Conservation (phyloP, 2,329 filamentous ascomycete species). For the Lachnellula subtilissima region DNA sequence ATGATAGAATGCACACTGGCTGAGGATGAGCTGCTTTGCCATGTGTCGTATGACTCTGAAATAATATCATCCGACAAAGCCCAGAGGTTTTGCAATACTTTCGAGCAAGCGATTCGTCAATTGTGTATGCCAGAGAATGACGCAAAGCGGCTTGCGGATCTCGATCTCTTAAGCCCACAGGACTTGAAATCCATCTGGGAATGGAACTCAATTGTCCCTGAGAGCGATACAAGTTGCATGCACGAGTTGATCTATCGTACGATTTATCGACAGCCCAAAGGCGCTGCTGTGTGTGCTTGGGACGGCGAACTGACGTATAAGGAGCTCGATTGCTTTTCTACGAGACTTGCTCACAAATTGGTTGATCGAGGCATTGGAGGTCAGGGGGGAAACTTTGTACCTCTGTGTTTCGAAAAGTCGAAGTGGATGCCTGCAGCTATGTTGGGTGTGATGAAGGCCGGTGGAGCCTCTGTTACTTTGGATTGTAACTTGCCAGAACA, state of each 20-base stretch:
- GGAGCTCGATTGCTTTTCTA: constrained; percentile 17
- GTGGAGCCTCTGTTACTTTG: constrained; percentile 27
- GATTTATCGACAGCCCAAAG: constrained; percentile 11
- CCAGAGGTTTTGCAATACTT: neutral
- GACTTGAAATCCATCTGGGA: neutral
- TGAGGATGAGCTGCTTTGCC: constrained; percentile 37
- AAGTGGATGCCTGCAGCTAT: constrained; percentile 23
- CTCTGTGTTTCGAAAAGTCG: constrained; percentile 28
- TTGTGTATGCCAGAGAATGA: neutral
- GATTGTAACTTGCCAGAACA: constrained; percentile 26
- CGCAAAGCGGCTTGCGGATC: neutral
- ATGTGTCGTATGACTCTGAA: constrained; percentile 38
- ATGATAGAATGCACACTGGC: constrained; percentile 42
- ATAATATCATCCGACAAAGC: neutral
- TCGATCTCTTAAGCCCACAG: neutral
- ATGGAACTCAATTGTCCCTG: constrained; percentile 10
- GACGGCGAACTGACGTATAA: constrained; percentile 19
- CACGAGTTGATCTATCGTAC: constrained; percentile 14
- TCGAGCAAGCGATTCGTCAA: neutral
- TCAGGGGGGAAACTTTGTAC: constrained; percentile 12
- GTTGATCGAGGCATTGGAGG: constrained; percentile 6
- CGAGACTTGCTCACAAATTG: constrained; percentile 10
- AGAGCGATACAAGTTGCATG: neutral
- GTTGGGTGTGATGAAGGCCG: constrained; percentile 24
- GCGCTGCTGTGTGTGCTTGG: constrained; percentile 17